Evolutionary conservation across 352 stramenopile genomes (phyloP), one percentile per base, ranked within the genome.

Genomic region (Phytopythium vexans): DNA sequence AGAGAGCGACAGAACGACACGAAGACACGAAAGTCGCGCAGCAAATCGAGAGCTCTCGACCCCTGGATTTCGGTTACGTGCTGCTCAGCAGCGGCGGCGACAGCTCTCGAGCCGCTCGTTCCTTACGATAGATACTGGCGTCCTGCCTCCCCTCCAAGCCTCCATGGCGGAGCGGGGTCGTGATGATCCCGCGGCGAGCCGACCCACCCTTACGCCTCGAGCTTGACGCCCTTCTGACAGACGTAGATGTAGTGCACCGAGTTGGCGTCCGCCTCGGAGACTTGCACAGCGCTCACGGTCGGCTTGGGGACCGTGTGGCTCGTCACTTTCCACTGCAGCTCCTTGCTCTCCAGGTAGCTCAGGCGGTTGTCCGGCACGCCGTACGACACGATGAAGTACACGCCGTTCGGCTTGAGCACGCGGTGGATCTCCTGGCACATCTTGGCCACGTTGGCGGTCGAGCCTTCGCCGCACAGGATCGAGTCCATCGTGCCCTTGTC

Each of bases 171-270:
- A 27, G 21, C 21, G 21, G 21, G 21, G 21, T 27, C 21, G 21
- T 27, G 21, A 27, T 27, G 21, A 27, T 27, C 21, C 21, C 21
- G 21, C 21, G 21, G 21, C 21, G 21, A 27, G 2, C 21, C 21
- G 21, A 27, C 21, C 21, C 21, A 27, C 21, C 15, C 3, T 52
- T 35, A 52, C 15, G 47, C 47, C 34, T 82, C 74, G 43, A 41
- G 38, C 52, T 92, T 89, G 40, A 72, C 60, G 35, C 79, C 81
- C 72, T 98, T 98, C 61, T 96, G 77, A 82, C 94, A 98, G 11
- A 98, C 86, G 64, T 98, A 98, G 45, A 98, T 86, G 86, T 98
- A 98, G 67, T 98, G 95, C 52, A 98, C 94, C 44, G 79, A 86
- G 54, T 96, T 97, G 27, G 91, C 91, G 59, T 98, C 94, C 8